These are phyloP conservation scores for Xylariaceae sp. DNA, from an alignment of 2,329 filamentous ascomycete genomes.

Conservation along the genomic window DNA sequence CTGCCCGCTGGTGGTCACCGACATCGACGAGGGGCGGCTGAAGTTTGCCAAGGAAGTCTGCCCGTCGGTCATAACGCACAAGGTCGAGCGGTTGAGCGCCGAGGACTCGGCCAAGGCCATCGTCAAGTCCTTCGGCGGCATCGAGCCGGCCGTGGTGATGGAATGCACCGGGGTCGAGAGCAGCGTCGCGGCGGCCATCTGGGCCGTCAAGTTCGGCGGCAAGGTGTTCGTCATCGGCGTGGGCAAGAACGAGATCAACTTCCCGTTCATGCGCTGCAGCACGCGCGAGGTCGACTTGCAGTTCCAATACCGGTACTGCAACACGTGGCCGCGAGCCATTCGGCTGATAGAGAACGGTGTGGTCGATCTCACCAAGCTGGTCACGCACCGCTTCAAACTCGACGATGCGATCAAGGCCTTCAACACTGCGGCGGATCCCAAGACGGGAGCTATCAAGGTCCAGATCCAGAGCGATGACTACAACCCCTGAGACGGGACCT, in stretches of 20 bases:
- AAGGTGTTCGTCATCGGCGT: conserved; percentile 97
- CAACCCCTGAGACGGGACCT: conserved; percentile 1
- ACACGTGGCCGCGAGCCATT: conserved; percentile 94
- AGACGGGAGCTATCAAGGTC: conserved; percentile 95
- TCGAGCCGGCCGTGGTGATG: conserved; percentile 74
- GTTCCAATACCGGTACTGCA: conserved; percentile 94
- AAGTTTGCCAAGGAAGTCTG: conserved; percentile 78
- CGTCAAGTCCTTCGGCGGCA: conserved; percentile 63
- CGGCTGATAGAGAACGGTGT: conserved; percentile 78
- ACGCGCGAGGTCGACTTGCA: conserved; percentile 90
- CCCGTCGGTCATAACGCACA: conserved; percentile 72
- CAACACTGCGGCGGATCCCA: conserved; percentile 77
- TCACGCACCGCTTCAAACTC: conserved; percentile 79
- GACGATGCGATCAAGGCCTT: conserved; percentile 89
- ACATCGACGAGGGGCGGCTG: conserved; percentile 82
- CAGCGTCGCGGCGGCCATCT: conserved; percentile 78
- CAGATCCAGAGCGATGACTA: conserved; percentile 71
- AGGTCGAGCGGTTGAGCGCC: conserved; percentile 58
- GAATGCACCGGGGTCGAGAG: conserved; percentile 95
- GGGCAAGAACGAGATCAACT: conserved; percentile 88
- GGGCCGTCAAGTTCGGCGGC: conserved; percentile 87
- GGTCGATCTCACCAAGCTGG: conserved; percentile 70
- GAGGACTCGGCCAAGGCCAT: conserved; percentile 66
- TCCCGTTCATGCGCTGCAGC: conserved; percentile 90
- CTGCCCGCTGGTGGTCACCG: conserved; percentile 85